A percentile compares a stretch with the other conserved stretches of the same genome.
Evolutionary conservation across 2,329 filamentous ascomycete genomes (phyloP).

Genomic region (Xylaria hypoxylon): DNA sequence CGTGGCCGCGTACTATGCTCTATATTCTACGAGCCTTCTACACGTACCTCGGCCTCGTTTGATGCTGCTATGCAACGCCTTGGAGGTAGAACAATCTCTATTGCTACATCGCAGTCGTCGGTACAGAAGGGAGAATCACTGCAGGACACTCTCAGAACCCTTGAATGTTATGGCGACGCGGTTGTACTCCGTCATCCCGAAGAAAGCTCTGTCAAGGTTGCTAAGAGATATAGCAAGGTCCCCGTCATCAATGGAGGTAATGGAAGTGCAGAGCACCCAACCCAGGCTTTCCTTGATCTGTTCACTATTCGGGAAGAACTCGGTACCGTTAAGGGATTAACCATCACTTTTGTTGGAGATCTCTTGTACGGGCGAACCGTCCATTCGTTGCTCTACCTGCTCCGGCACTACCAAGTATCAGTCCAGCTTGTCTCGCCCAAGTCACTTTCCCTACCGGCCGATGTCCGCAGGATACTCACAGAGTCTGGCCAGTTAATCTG

Average conservation of each 20-base stretch:
- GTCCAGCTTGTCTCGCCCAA: constrained; percentile 91
- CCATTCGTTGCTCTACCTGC: constrained; percentile 92
- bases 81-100: constrained; percentile 84
- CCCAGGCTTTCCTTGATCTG: constrained; percentile 95
- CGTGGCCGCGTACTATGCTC: constrained; percentile 88
- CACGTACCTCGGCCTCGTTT: constrained; percentile 93
- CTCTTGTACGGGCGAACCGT: constrained; percentile 93
- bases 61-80: constrained; percentile 99
- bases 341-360: constrained; percentile 95
- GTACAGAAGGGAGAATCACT: constrained; percentile 95
- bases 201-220: constrained; percentile 81
- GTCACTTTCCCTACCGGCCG: constrained; percentile 78
- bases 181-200: constrained; percentile 95
- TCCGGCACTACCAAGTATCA: constrained; percentile 94
- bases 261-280: constrained; percentile 94
- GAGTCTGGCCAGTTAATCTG: constrained; percentile 79
- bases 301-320: constrained; percentile 99
- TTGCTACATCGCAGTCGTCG: constrained; percentile 86
- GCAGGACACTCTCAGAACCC: constrained; percentile 91
- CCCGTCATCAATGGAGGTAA: constrained; percentile 98
- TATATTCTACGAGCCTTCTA: constrained; percentile 98
- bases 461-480: constrained; percentile 78
- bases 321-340: constrained; percentile 93
- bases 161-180: constrained; percentile 94
- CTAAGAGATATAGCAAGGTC: constrained; percentile 87